A percentile compares a stretch with the other conserved stretches of the same genome.
Evolutionary conservation across 2,329 filamentous ascomycete species (phyloP).

Genomic region (Monosporascus ibericus): DNA sequence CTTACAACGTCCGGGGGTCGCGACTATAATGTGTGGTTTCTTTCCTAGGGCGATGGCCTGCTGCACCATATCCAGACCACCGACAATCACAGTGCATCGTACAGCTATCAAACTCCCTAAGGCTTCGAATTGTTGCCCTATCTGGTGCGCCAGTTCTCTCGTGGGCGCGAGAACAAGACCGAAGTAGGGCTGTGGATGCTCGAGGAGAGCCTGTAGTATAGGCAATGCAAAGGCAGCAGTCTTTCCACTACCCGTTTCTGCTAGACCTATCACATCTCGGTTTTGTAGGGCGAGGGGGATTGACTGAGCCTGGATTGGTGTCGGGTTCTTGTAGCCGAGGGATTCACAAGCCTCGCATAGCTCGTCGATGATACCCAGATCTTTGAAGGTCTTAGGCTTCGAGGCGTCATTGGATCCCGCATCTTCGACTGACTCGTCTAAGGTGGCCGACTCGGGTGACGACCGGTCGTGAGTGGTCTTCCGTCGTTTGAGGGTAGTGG

Average conservation of each 20-base stretch:
- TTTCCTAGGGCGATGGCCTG: slow-evolving; percentile 91
- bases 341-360: slow-evolving; percentile 82
- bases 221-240: slow-evolving; percentile 92
- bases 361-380: slow-evolving; percentile 74
- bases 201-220: slow-evolving; percentile 84
- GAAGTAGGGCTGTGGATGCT: slow-evolving; percentile 79
- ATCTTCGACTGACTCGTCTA: slow-evolving; percentile 18
- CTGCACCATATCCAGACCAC: slow-evolving; percentile 91
- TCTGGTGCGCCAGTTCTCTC: slow-evolving; percentile 88
- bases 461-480: slow-evolving; percentile 27
- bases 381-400: slow-evolving; percentile 56
- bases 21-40: slow-evolving; percentile 89
- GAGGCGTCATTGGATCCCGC: background rate
- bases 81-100: slow-evolving; percentile 78
- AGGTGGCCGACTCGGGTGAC: slow-evolving; percentile 15
- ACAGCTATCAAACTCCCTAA: slow-evolving; percentile 85
- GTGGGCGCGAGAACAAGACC: slow-evolving; percentile 90
- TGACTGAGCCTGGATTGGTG: slow-evolving; percentile 79
- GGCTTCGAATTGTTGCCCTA: slow-evolving; percentile 79
- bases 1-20: slow-evolving; percentile 69
- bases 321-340: slow-evolving; percentile 79
- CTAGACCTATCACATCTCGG: slow-evolving; percentile 85
- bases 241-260: slow-evolving; percentile 94
- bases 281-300: slow-evolving; percentile 76
- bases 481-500: slow-evolving; percentile 32